Conservation (phyloP, 805 yeast genomes). For the Metschnikowia continentalis region DNA sequence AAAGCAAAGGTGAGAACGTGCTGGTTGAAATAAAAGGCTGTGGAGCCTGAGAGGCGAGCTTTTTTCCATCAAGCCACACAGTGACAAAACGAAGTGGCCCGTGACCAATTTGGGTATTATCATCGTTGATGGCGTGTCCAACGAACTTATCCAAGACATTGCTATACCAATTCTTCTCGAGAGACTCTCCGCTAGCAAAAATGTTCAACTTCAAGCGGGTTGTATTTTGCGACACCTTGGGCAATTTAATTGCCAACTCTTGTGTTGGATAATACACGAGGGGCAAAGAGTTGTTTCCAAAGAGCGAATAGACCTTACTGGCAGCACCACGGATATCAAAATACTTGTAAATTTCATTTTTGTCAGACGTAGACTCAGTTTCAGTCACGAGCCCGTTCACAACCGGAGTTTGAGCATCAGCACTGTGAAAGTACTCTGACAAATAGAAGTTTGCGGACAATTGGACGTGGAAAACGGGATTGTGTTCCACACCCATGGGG, state of each 20-base stretch:
- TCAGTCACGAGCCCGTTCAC: background rate
- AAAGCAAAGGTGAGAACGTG: slow-evolving; percentile 72
- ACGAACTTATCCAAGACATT: slow-evolving; percentile 49
- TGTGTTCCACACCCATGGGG: no score
- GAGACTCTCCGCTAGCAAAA: slow-evolving; percentile 69
- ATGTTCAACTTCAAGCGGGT: slow-evolving; percentile 56
- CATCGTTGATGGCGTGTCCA: slow-evolving; percentile 31
- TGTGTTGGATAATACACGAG: slow-evolving; percentile 43
- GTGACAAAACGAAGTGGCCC: slow-evolving; percentile 71
- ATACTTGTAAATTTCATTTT: slow-evolving; percentile 15
- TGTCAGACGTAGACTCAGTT: background rate
- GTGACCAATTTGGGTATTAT: slow-evolving; percentile 45
- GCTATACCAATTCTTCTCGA: slow-evolving; percentile 82
- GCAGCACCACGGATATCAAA: slow-evolving; percentile 36
- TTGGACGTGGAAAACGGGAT: slow-evolving; percentile 43
- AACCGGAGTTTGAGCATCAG: slow-evolving; percentile 13
- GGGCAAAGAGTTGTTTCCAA: slow-evolving; percentile 34
- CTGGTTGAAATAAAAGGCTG: slow-evolving; percentile 77
- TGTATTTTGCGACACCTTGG: slow-evolving; percentile 49
- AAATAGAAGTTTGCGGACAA: slow-evolving; percentile 49
- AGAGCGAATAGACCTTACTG: slow-evolving; percentile 35
- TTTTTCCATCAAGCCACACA: slow-evolving; percentile 53
- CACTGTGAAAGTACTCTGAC: slow-evolving; percentile 9
- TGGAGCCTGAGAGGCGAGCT: slow-evolving; percentile 62
- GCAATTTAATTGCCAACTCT: slow-evolving; percentile 35